phyloP scores from a whole-genome alignment of 305 asterid genomes.

The Fraxinus xanthoxyloides region DNA sequence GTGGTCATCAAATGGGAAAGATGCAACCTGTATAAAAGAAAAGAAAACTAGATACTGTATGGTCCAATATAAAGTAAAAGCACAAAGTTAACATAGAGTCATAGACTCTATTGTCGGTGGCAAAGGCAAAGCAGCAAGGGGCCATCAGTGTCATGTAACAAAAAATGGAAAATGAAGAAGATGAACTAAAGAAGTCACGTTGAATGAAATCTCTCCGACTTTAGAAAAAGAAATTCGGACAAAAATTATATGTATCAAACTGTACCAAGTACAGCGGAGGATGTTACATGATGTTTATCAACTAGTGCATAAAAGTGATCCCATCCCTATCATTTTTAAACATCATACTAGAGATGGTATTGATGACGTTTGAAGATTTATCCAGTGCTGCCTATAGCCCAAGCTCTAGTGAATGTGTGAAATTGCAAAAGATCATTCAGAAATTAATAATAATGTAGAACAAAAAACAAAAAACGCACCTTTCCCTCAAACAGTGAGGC shows the following conservation, averaged over 20 bases:
- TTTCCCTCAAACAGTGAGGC: constrained; percentile 96
- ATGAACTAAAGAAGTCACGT: neutral
- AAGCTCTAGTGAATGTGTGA: constrained; percentile 11
- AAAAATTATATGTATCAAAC: neutral
- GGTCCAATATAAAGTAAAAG: constrained; percentile 2
- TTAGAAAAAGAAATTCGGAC: neutral
- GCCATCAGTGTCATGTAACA: neutral
- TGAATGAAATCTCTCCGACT: neutral
- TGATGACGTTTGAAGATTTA: constrained; percentile 3
- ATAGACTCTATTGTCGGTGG: neutral
- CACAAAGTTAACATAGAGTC: neutral
- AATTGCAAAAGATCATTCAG: constrained; percentile 10
- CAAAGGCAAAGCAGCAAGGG: neutral
- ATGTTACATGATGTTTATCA: neutral
- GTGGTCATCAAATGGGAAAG: constrained; percentile 96
- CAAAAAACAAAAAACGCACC: constrained; percentile 40
- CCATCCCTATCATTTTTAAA: constrained; percentile 3
- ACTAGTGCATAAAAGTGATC: constrained; percentile 5
- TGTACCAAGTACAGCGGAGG: neutral
- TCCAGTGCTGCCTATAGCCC: neutral
- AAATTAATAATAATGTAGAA: constrained; percentile 7
- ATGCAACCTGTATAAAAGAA: constrained; percentile 73
- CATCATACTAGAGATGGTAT: constrained; percentile 9
- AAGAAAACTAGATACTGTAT: constrained; percentile 21
- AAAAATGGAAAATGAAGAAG: neutral